Evolutionary conservation across 768 basidiomycete species (phyloP), one percentile per base, ranked within the genome.

Genomic region (Tulasnella sp.): DNA sequence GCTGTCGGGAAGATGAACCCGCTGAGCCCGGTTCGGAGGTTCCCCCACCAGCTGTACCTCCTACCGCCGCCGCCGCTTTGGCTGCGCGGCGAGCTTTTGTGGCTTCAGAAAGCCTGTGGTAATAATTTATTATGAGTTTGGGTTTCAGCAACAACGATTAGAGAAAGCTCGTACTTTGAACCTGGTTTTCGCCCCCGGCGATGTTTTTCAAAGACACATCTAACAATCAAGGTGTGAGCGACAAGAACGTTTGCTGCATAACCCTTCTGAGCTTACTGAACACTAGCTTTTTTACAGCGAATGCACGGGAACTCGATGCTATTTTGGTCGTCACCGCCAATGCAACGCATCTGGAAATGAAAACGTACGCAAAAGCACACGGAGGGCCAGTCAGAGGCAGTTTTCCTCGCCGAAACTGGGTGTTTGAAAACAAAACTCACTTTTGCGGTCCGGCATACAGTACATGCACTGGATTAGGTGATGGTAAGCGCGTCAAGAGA

Each of bases 181-280:
- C 92, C 92, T n/a, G 92, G 92, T 77, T 94, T 94, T 72, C 92
- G 87, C 52, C 92, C 92, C 37, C 92, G 88, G 71, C 92, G 86
- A 80, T 94, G 92, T 79, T 94, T 94, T 82, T 94, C 92, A 76
- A 94, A 94, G 39, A 93, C 75, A 77, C 92, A 93, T 74, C 91
- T 92, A 76, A 66, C 26, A 44, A 41, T 64, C 36, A 73, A 41
- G 64, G 52, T 29, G 7, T 59, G 9, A 29, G 29, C 4, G n/a
- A 59, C 7, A 11, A 26, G 4, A n/a, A 2, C 29, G 29, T 26
- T 22, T 29, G 17, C 52, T 11, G 12, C 22, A 26, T 59, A 59
- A 22, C 12, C 26, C 14, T 22, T 19, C 52, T 22, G 52, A 14
- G 83, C 87, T 74, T 78, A 90, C 90, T 91, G 88, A 67, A 88